phyloP scores from a whole-genome alignment of 2,329 filamentous ascomycete species.

The Fusarium napiforme region DNA sequence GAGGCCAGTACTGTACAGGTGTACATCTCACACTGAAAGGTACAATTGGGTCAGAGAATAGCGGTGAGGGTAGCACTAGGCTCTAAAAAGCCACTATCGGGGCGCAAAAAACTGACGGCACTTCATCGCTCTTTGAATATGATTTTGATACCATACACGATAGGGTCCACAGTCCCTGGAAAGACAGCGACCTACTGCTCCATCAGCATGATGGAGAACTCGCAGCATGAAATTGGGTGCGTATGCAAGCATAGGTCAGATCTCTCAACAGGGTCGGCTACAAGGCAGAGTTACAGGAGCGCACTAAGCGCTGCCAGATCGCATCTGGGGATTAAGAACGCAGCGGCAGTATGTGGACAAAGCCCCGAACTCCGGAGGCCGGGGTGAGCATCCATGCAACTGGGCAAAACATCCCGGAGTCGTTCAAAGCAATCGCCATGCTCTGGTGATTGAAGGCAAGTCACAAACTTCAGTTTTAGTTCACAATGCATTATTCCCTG shows the following conservation, averaged over 20 bases:
- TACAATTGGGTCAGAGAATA: conserved; percentile 39
- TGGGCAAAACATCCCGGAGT: conserved; percentile 40
- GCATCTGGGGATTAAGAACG: conserved; percentile 42
- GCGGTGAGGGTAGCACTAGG: conserved; percentile 45
- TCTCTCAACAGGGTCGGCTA: conserved; percentile 39
- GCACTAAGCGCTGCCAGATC: conserved; percentile 48
- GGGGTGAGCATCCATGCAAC: conserved; percentile 34
- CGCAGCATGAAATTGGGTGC: conserved; percentile 38
- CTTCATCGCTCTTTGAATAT: conserved; percentile 18
- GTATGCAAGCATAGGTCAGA: conserved; percentile 45
- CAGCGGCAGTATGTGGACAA: conserved; percentile 46
- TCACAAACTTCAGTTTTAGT: conserved; percentile 17
- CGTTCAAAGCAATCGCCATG: conserved; percentile 25
- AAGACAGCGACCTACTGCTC: conserved; percentile 1
- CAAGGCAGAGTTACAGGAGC: conserved; percentile 43
- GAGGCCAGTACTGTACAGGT: conserved; percentile 21
- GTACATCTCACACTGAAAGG: conserved; percentile 39
- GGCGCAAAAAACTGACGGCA: conserved; percentile 25
- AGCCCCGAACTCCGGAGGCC: conserved; percentile 40
- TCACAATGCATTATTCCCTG: conserved; percentile 1
- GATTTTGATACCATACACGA: conserved; percentile 10
- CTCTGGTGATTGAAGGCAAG: conserved; percentile 19
- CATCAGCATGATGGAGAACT: conserved; percentile 26
- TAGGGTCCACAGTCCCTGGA: conserved; percentile 1
- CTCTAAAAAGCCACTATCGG: conserved; percentile 40